phyloP scores from a whole-genome alignment of 2,329 filamentous ascomycete genomes.

The Neonectria faginata region DNA sequence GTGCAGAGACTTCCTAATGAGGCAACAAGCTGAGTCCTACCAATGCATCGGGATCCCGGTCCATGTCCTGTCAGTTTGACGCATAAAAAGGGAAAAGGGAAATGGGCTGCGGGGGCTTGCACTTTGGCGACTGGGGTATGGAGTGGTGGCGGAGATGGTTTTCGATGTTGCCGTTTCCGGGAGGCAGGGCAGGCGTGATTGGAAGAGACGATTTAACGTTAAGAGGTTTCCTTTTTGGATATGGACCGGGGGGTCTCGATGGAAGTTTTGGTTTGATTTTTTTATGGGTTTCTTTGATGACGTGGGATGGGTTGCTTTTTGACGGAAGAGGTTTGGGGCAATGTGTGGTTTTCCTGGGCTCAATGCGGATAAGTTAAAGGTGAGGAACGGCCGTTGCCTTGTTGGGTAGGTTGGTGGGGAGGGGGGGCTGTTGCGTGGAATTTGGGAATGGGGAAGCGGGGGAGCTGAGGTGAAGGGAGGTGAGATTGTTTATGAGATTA shows the following conservation, averaged over 20 bases:
- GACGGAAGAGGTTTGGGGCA: slow-evolving; percentile 25
- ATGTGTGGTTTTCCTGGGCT: slow-evolving; percentile 16
- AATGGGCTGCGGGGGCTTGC: slow-evolving; percentile 46
- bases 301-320: slow-evolving; percentile 18
- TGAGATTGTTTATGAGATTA: slow-evolving; percentile 27
- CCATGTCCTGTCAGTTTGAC: slow-evolving; percentile 2
- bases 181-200: slow-evolving; percentile 19
- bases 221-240: slow-evolving; percentile 12
- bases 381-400: slow-evolving; percentile 35
- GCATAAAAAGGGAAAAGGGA: slow-evolving; percentile 32
- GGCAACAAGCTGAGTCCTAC: slow-evolving; percentile 27
- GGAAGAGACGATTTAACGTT: slow-evolving; percentile 8
- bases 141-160: slow-evolving; percentile 2
- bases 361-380: slow-evolving; percentile 5
- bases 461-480: slow-evolving; percentile 21
- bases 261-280: slow-evolving; percentile 10
- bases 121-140: not conserved
- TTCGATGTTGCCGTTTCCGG: slow-evolving; percentile 24
- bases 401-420: slow-evolving; percentile 27
- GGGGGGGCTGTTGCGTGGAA: not conserved
- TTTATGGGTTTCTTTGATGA: slow-evolving; percentile 23
- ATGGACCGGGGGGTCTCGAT: not conserved
- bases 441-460: slow-evolving; percentile 14
- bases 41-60: slow-evolving; percentile 21
- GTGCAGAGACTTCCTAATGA: slow-evolving; percentile 26